phyloP scores from a whole-genome alignment of 2,329 filamentous ascomycete genomes.

The Venturiaceae sp. region DNA sequence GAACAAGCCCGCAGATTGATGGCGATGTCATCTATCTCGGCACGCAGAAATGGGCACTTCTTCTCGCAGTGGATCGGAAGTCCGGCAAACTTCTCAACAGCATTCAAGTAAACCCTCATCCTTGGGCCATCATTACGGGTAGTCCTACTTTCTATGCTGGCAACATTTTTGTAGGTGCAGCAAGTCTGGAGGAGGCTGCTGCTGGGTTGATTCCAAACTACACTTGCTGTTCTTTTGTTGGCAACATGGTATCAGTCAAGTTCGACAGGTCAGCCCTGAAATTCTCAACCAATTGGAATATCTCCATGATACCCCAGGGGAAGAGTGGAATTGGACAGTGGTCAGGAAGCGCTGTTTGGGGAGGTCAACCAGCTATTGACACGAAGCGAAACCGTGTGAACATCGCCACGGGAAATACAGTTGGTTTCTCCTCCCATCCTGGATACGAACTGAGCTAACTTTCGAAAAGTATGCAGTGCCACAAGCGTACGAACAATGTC shows the following conservation, averaged over 20 bases:
- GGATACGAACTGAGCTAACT: slow-evolving; percentile 18
- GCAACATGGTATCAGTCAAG: slow-evolving; percentile 14
- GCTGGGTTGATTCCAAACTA: slow-evolving; percentile 12
- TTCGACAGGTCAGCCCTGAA: slow-evolving; percentile 10
- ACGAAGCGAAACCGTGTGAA: slow-evolving; percentile 15
- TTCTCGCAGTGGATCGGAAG: slow-evolving; percentile 16
- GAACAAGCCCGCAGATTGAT: slow-evolving; percentile 12
- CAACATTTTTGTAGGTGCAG: slow-evolving; percentile 19
- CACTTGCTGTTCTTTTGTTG: slow-evolving; percentile 20
- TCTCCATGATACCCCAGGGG: slow-evolving; percentile 12
- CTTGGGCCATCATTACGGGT: slow-evolving; percentile 18
- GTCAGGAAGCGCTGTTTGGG: slow-evolving; percentile 22
- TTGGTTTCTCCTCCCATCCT: slow-evolving; percentile 21
- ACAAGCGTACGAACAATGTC: too few relatives aligned
- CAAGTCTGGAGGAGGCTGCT: slow-evolving; percentile 17
- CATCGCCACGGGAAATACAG: slow-evolving; percentile 23
- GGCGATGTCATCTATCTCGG: slow-evolving; percentile 21
- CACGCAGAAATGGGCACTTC: slow-evolving; percentile 15
- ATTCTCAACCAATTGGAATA: slow-evolving; percentile 15
- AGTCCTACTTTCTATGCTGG: slow-evolving; percentile 18
- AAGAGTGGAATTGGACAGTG: slow-evolving; percentile 11
- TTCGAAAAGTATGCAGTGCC: slow-evolving; percentile 3
- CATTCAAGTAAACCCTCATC: slow-evolving; percentile 17
- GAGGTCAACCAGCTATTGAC: slow-evolving; percentile 22
- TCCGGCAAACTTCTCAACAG: slow-evolving; percentile 14